Percentiles rank a stretch among this genome's conserved stretches.
Conservation (phyloP, 176 grass and related monocot genomes). For the Lolium perenne region DNA sequence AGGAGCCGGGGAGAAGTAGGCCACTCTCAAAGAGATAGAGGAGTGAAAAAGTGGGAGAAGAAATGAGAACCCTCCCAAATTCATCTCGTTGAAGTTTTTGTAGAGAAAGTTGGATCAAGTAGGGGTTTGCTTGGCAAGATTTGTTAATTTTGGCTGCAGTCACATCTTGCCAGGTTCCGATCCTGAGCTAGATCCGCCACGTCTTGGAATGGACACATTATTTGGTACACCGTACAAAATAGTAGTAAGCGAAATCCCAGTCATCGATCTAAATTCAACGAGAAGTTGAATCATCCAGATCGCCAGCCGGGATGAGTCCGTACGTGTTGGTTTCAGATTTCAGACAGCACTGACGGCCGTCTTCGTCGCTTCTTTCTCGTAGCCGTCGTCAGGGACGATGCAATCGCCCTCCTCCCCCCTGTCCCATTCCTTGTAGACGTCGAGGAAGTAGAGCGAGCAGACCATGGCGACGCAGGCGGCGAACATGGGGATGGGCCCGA, state of each 20-base stretch:
- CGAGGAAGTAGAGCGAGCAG: constrained; percentile 55
- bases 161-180: neutral
- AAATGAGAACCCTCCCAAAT: too few species aligned
- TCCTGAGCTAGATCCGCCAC: too few species aligned
- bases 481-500: constrained; percentile 62
- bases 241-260: neutral
- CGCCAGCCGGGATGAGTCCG: neutral
- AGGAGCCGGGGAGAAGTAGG: too few species aligned
- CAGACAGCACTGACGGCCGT: neutral
- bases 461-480: constrained; percentile 44
- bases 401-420: neutral
- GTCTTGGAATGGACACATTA: too few species aligned
- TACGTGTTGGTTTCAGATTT: neutral
- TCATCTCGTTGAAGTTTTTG: neutral
- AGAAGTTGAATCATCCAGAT: neutral
- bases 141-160: neutral
- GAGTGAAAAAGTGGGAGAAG: too few species aligned
- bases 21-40: too few species aligned
- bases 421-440: constrained; percentile 45
- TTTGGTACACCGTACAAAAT: neutral
- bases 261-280: neutral
- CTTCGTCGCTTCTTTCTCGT: neutral
- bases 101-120: neutral
- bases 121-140: neutral
- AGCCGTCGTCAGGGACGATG: neutral